Percentiles rank a stretch among this genome's conserved stretches.
Evolutionary conservation across 345 rosid species (phyloP).

Genomic region (Anacardium occidentale): DNA sequence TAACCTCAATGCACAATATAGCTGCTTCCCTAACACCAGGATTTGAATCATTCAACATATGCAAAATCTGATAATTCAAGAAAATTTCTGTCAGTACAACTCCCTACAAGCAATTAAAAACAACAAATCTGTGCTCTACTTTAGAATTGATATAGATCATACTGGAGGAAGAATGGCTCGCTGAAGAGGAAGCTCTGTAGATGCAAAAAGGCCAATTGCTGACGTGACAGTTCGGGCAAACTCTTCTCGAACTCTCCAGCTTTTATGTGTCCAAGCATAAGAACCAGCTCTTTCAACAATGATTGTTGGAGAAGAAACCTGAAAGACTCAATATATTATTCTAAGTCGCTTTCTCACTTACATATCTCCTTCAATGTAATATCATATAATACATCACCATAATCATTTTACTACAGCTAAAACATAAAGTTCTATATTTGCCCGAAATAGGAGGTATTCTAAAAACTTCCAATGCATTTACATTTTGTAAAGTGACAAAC

Average conservation of each 20-base stretch:
- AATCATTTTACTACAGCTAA: neutral
- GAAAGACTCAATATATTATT: constrained; percentile 22
- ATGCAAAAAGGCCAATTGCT: constrained; percentile 80
- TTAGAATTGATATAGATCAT: constrained; percentile 26
- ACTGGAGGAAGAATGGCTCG: constrained; percentile 94
- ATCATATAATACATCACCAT: neutral
- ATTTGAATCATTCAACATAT: constrained; percentile 87
- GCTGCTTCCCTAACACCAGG: constrained; percentile 91
- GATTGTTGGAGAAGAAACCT: constrained; percentile 99
- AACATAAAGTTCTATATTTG: neutral
- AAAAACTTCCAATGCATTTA: neutral
- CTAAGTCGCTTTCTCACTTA: neutral
- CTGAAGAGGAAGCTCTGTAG: constrained; percentile 96
- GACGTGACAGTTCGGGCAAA: constrained; percentile 94
- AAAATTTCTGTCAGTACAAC: constrained; percentile 12
- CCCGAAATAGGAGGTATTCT: neutral
- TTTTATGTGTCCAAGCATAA: constrained; percentile 89
- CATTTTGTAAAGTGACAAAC: neutral
- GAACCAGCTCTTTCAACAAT: constrained; percentile 98
- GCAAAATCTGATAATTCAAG: constrained; percentile 64
- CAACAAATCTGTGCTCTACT: neutral
- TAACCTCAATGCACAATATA: constrained; percentile 86
- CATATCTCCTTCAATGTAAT: neutral
- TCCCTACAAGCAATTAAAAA: neutral
- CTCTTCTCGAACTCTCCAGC: constrained; percentile 98